These are phyloP conservation scores for Exophiala viscosa DNA, from an alignment of 2,329 filamentous ascomycete species.

Conservation along the genomic window DNA sequence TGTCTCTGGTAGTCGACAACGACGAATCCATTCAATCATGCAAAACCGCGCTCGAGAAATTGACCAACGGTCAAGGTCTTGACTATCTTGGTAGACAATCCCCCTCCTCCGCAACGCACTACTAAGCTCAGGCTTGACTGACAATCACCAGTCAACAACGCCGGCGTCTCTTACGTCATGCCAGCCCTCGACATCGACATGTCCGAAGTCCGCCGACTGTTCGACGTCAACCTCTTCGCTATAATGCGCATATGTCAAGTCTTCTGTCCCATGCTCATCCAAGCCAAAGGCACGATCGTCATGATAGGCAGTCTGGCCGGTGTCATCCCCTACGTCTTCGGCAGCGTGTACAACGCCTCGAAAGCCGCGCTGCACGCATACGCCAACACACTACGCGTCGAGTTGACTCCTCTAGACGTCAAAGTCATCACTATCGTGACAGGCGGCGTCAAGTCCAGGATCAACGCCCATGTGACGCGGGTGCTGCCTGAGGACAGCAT, in stretches of 20 bases:
- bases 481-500: conserved; percentile 19
- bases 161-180: conserved; percentile 26
- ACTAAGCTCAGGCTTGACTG: not conserved
- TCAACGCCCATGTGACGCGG: conserved; percentile 31
- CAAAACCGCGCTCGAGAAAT: conserved; percentile 3
- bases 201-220: conserved; percentile 31
- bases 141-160: conserved; percentile 21
- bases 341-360: conserved; percentile 52
- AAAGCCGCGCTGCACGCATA: conserved; percentile 60
- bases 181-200: conserved; percentile 33
- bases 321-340: conserved; percentile 27
- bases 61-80: conserved; percentile 21
- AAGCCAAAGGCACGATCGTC: conserved; percentile 23
- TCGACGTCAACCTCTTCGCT: conserved; percentile 36
- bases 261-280: conserved; percentile 31
- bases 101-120: not conserved
- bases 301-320: conserved; percentile 21
- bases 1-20: conserved; percentile 32
- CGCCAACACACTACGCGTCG: conserved; percentile 54
- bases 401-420: conserved; percentile 39
- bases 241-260: conserved; percentile 34
- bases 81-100: conserved; percentile 21
- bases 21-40: conserved; percentile 20
- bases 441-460: conserved; percentile 58
- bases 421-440: conserved; percentile 55